Evolutionary conservation across 371 early-diverging fungal species (phyloP).

Genomic region (Rhizopus arrhizus): DNA sequence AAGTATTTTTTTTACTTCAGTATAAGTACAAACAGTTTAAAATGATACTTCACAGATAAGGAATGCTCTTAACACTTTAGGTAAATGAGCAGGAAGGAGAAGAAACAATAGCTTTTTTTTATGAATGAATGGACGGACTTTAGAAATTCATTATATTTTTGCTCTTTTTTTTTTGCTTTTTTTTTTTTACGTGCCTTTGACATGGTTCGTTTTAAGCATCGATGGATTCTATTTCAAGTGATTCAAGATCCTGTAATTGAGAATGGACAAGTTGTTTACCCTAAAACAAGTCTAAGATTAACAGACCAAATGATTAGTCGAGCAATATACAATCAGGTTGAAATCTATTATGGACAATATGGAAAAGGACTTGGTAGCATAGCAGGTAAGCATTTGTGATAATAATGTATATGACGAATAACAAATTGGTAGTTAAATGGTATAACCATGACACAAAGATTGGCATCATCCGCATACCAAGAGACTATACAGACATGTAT

Average conservation of each 20-base stretch:
- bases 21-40: not conserved
- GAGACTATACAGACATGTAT: constrained; percentile 44
- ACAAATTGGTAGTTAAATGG: constrained; percentile 38
- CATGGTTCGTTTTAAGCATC: constrained; percentile 52
- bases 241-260: constrained; percentile 41
- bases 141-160: not conserved
- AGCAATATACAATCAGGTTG: constrained; percentile 30
- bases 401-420: not conserved
- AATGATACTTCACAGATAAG: not conserved
- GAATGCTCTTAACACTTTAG: not conserved
- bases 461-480: constrained; percentile 42
- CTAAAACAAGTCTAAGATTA: constrained; percentile 24
- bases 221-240: constrained; percentile 53
- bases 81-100: not conserved
- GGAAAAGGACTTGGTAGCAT: constrained; percentile 39
- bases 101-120: too few species aligned
- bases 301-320: constrained; percentile 25
- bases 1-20: too few species aligned
- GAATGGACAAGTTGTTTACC: constrained; percentile 29
- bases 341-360: constrained; percentile 41
- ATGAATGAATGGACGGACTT: too few species aligned
- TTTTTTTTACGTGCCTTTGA: not conserved
- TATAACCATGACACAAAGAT: constrained; percentile 42
- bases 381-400: constrained; percentile 16
- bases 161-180: not conserved